Conservation (phyloP, 78 protist genomes). For the Protostelium mycophagum region DNA sequence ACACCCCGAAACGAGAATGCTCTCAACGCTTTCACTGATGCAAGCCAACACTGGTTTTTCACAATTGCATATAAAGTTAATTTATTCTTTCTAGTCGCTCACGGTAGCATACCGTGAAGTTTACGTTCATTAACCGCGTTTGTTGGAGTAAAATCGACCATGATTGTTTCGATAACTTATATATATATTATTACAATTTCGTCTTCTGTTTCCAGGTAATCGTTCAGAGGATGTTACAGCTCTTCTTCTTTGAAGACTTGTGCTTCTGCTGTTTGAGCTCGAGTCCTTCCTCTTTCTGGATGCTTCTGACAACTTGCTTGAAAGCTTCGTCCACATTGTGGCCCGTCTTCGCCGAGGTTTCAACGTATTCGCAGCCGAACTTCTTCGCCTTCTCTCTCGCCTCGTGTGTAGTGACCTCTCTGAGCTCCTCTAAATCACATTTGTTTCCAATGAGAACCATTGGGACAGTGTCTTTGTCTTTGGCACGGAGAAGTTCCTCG, state of each 20-base stretch:
- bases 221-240: background rate
- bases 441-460: conserved; percentile 98
- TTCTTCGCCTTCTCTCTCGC: conserved; percentile 60
- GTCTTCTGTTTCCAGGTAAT: too few species aligned
- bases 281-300: background rate
- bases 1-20: too few species aligned
- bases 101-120: too few species aligned
- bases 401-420: conserved; percentile 61
- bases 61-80: too few species aligned
- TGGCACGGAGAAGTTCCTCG: background rate
- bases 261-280: background rate
- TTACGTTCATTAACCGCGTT: too few species aligned
- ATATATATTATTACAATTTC: too few species aligned
- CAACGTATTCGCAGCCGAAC: conserved; percentile 55
- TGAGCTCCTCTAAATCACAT: conserved; percentile 77
- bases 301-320: background rate
- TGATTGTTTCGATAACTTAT: too few species aligned
- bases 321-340: background rate
- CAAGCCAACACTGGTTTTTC: background rate
- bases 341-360: conserved; percentile 52
- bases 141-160: too few species aligned
- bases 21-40: too few species aligned
- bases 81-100: too few species aligned
- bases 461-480: background rate
- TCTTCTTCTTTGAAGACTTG: background rate